Evolutionary conservation across 345 rosid genomes (phyloP), one percentile per base, ranked within the genome.

Genomic region (Eucalyptus curtisii): DNA sequence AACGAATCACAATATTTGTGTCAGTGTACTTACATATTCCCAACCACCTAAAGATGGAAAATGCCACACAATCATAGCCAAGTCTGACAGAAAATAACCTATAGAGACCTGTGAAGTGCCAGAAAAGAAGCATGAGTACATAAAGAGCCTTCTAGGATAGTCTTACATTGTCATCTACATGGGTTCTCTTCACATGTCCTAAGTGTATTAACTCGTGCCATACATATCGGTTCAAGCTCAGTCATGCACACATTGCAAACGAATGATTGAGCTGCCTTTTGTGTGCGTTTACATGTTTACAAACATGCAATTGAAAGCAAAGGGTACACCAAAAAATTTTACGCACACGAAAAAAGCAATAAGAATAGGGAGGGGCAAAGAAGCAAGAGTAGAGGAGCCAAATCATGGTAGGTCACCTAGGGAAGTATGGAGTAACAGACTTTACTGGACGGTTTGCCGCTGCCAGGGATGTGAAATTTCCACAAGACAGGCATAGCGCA

Each of bases 41-140:
- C 92, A 49, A 87, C 98, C 97, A 89, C 99, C 98, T 87, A 97
- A 92, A 90, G 91, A 93, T 50, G 98, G 99, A 90, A 90, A 96
- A 91, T 93, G 86, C 96, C 96, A 97, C 40, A 96, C 66, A 88
- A 97, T 95, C 98, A 97, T 96, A 45, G 93, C 93, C 88, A 95
- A 89, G 92, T 97, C 99, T 19, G 97, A 86, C 90, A 97, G 87
- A 92, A 97, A 97, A 92, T 97, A 97, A 82, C 98, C 98, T 88
- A 95, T 86, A 37, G 99, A 97, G 91, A 93, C 89, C 99, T 95
- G 94, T 45, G 24, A 68, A 68, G 80, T 17, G 42, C 80, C 80
- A 68, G 42, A 68, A 68, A 68, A 37, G 88, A 42, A 88, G 25
- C 76, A 89, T 86, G 86, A 52, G 44, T 20, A 13, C 55, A 86